A percentile compares a stretch with the other conserved stretches of the same genome.
Conservation (phyloP, 2,329 filamentous ascomycete genomes). For the Ceratocystis cubensis region DNA sequence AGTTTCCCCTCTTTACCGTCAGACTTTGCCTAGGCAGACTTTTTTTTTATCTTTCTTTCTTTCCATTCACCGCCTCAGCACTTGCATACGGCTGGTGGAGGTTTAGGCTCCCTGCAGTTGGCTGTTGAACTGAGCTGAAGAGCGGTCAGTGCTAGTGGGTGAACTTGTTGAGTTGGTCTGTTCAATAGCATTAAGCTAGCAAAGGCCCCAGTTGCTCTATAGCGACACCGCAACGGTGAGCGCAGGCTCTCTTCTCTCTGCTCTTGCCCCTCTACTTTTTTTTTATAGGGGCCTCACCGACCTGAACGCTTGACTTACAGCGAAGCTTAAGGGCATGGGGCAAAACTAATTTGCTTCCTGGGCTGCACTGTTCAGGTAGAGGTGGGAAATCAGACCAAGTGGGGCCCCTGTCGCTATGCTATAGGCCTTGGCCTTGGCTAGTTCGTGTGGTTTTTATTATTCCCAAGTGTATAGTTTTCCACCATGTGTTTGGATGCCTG, state of each 20-base stretch:
- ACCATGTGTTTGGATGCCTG: not conserved
- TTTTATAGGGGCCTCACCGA: constrained; percentile 6
- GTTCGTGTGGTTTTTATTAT: not conserved
- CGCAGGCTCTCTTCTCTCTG: not conserved
- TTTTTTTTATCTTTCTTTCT: not conserved
- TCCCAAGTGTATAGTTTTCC: not conserved
- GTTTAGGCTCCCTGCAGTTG: constrained; percentile 1
- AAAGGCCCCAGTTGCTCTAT: not conserved
- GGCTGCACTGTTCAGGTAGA: constrained; percentile 3
- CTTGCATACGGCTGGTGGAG: not conserved
- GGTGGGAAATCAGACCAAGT: not conserved
- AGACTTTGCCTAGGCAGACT: not conserved
- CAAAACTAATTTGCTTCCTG: not conserved
- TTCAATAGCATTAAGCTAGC: not conserved
- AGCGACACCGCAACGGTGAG: not conserved
- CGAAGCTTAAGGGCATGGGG: no score
- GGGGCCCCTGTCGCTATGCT: not conserved
- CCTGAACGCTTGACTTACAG: not conserved
- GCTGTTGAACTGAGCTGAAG: not conserved
- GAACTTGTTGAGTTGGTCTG: not conserved
- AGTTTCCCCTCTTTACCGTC: no score
- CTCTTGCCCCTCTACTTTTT: not conserved
- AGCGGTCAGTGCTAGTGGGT: constrained; percentile 4
- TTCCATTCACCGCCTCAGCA: not conserved
- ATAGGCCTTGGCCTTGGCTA: not conserved